Evolutionary conservation across 2,329 filamentous ascomycete genomes (phyloP).

Genomic region (Aspergillus sp.): DNA sequence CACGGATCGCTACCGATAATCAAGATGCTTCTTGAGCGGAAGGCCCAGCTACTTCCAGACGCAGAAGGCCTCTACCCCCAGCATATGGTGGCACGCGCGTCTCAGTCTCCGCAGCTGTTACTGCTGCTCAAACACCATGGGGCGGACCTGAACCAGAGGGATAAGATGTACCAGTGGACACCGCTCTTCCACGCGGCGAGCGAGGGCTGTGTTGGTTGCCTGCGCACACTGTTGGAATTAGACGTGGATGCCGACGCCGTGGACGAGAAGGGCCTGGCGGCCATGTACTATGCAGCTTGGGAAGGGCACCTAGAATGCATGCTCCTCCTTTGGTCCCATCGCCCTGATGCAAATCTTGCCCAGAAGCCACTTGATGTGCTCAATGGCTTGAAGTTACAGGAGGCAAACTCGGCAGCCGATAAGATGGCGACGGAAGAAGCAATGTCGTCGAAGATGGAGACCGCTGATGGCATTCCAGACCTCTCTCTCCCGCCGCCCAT

Average conservation of each 20-base stretch:
- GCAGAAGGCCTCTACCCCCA: conserved; percentile 96
- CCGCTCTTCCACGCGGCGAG: conserved; percentile 92
- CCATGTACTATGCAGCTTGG: conserved; percentile 98
- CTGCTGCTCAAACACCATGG: conserved; percentile 74
- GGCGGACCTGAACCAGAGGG: conserved; percentile 80
- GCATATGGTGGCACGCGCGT: conserved; percentile 85
- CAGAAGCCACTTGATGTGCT: conserved; percentile 26
- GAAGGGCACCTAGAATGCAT: conserved; percentile 94
- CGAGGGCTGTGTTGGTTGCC: conserved; percentile 83
- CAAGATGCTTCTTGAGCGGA: conserved; percentile 69
- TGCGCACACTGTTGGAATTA: conserved; percentile 70
- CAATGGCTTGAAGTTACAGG: conserved; percentile 24
- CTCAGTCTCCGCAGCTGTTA: conserved; percentile 69
- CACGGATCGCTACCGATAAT: conserved; percentile 80
- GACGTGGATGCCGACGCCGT: conserved; percentile 68
- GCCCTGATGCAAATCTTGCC: conserved; percentile 11
- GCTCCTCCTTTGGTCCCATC: conserved; percentile 58
- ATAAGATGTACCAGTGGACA: conserved; percentile 97
- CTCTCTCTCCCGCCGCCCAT: conserved; percentile 91
- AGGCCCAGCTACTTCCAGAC: conserved; percentile 78
- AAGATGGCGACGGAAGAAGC: conserved; percentile 24
- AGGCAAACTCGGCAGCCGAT: conserved; percentile 14
- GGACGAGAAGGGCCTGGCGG: conserved; percentile 86
- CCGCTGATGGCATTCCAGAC: conserved; percentile 75
- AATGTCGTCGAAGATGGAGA: conserved; percentile 56